Evolutionary conservation across 2,329 filamentous ascomycete species (phyloP).

Genomic region (Trichoderma sp.): DNA sequence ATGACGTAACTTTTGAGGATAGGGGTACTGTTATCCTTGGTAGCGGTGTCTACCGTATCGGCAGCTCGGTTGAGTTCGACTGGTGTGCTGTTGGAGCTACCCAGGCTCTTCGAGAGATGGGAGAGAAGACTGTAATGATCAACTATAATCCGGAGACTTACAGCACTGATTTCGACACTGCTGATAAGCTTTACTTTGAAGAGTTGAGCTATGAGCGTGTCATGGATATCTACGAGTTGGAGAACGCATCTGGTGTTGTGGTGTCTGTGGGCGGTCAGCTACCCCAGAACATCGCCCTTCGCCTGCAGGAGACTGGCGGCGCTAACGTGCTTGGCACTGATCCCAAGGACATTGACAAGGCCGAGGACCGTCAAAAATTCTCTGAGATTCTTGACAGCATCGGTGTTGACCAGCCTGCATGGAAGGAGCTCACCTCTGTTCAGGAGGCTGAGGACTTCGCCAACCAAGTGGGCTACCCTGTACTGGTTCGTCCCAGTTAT

Average conservation of each 20-base stretch:
- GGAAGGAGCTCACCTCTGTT: conserved; percentile 94
- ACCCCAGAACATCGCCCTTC: conserved; percentile 94
- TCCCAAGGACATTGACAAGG: conserved; percentile 93
- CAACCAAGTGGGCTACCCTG: conserved; percentile 82
- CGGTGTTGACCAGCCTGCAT: conserved; percentile 92
- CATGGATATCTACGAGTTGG: conserved; percentile 98
- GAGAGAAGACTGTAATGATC: conserved; percentile 97
- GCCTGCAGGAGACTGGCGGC: conserved; percentile 85
- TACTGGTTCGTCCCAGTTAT: conserved; percentile 91
- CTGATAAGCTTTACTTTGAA: conserved; percentile 94
- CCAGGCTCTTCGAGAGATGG: conserved; percentile 76
- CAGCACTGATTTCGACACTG: conserved; percentile 80
- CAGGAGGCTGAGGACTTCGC: conserved; percentile 86
- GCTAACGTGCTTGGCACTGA: conserved; percentile 91
- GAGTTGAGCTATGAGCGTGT: conserved; percentile 96
- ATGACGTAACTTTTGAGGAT: conserved; percentile 93
- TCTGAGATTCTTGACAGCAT: conserved; percentile 96
- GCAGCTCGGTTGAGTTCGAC: conserved; percentile 96
- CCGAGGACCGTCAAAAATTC: conserved; percentile 97
- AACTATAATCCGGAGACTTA: conserved; percentile 84
- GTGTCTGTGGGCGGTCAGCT: conserved; percentile 95
- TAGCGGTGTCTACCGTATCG: conserved; percentile 95
- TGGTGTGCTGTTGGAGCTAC: conserved; percentile 96
- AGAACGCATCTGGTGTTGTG: conserved; percentile 79
- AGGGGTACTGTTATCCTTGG: conserved; percentile 87